Percentiles rank a stretch among this genome's conserved stretches.
Conservation (phyloP, 1,139 yeast genomes). For the Yamadazyma sp. region DNA sequence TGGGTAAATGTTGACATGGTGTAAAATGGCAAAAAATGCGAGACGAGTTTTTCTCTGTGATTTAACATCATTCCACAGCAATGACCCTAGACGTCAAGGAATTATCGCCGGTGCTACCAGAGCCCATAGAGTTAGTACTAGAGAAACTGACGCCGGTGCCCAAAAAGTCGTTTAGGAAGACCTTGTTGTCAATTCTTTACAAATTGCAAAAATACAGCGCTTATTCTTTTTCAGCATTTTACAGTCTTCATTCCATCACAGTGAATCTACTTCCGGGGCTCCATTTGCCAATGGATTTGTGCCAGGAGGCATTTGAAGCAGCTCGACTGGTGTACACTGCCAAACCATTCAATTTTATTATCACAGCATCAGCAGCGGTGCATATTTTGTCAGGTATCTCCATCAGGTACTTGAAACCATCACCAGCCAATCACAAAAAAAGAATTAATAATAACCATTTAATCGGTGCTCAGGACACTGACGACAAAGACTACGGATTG, state of each 20-base stretch:
- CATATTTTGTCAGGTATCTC: constrained; percentile 59
- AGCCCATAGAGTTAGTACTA: constrained; percentile 13
- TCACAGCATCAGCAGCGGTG: constrained; percentile 45
- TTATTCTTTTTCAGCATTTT: constrained; percentile 55
- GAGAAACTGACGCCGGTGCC: constrained; percentile 7
- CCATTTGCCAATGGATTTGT: constrained; percentile 39
- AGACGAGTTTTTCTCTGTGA: background rate
- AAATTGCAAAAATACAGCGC: constrained; percentile 62
- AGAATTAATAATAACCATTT: constrained; percentile 10
- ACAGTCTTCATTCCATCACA: constrained; percentile 57
- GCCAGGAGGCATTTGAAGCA: constrained; percentile 59
- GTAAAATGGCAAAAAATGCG: constrained; percentile 1
- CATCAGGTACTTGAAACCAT: constrained; percentile 37
- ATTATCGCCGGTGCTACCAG: constrained; percentile 14
- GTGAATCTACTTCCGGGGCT: constrained; percentile 56
- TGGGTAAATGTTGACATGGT: constrained; percentile 43
- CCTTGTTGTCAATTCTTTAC: constrained; percentile 13
- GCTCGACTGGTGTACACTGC: constrained; percentile 62
- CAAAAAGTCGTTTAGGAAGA: constrained; percentile 8
- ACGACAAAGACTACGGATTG: constrained; percentile 52
- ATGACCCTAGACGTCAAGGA: background rate
- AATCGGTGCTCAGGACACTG: constrained; percentile 16
- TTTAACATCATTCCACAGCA: no score
- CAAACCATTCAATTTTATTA: constrained; percentile 48
- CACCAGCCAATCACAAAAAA: constrained; percentile 6